phyloP scores from a whole-genome alignment of 768 basidiomycete genomes.

The Floccularia luteovirens region DNA sequence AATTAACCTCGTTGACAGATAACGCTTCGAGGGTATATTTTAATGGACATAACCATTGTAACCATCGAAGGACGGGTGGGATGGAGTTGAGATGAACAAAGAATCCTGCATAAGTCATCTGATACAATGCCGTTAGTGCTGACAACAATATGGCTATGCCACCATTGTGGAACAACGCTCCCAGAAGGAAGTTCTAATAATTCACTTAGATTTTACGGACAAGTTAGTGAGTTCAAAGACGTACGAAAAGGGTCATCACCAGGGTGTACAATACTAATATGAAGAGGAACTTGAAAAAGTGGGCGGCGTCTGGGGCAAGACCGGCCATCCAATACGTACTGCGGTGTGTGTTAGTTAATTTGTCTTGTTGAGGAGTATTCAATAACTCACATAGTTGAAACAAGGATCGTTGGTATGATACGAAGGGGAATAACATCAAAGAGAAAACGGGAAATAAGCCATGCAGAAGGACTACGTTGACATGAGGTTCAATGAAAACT shows the following conservation, averaged over 20 bases:
- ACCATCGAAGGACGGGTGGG: constrained; percentile 88
- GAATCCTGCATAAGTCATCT: constrained; percentile 89
- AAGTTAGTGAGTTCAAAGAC: constrained; percentile 16
- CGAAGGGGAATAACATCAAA: constrained; percentile 90
- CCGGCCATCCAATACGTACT: constrained; percentile 97
- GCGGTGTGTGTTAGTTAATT: constrained; percentile 1
- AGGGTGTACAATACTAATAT: constrained; percentile 82
- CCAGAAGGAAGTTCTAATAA: constrained; percentile 84
- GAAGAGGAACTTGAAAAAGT: constrained; percentile 94
- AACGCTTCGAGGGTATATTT: constrained; percentile 84
- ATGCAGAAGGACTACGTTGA: constrained; percentile 66
- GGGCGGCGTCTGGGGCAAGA: constrained; percentile 62
- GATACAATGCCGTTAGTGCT: constrained; percentile 65
- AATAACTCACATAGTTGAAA: constrained; percentile 66
- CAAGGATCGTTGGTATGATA: constrained; percentile 81
- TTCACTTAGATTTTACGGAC: background rate
- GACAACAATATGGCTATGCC: constrained; percentile 89
- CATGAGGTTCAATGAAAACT: background rate
- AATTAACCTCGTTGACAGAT: constrained; percentile 86
- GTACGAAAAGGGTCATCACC: constrained; percentile 79
- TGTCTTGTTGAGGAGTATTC: background rate
- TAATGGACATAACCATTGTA: constrained; percentile 84
- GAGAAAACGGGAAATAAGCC: constrained; percentile 82
- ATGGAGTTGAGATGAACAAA: constrained; percentile 84
- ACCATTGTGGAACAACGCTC: constrained; percentile 74